phyloP scores from a whole-genome alignment of 1,284 basidiomycete genomes.

The Ceratobasidium sp. region DNA sequence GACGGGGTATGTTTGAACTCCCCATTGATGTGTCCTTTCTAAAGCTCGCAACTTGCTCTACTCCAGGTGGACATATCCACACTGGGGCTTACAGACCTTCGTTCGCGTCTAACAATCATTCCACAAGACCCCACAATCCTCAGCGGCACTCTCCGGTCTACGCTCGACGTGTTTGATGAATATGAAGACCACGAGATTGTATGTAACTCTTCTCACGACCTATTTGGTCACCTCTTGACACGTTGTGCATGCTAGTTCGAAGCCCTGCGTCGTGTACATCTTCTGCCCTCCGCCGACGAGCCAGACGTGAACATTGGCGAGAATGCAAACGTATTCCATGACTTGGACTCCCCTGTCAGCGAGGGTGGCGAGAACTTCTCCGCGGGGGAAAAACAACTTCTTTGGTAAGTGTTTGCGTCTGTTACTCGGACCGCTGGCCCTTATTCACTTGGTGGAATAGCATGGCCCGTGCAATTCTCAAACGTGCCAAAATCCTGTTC shows the following conservation, averaged over 20 bases:
- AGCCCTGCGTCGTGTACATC: slow-evolving; percentile 84
- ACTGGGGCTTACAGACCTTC: slow-evolving; percentile 87
- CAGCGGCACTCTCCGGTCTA: slow-evolving; percentile 83
- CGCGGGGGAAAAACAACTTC: slow-evolving; percentile 83
- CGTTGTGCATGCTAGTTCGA: slow-evolving; percentile 64
- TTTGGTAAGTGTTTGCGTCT: slow-evolving; percentile 53
- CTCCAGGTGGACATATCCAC: slow-evolving; percentile 73
- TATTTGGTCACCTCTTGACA: not conserved
- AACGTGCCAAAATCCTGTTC: slow-evolving; percentile 74
- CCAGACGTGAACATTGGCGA: slow-evolving; percentile 59
- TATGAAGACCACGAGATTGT: slow-evolving; percentile 86
- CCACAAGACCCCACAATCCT: slow-evolving; percentile 94
- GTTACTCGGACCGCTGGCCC: not conserved
- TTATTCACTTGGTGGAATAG: slow-evolving; percentile 45
- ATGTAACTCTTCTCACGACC: slow-evolving; percentile 44
- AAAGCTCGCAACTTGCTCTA: not conserved
- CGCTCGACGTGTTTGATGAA: slow-evolving; percentile 90
- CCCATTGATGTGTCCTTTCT: too few relatives aligned
- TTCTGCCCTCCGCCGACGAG: slow-evolving; percentile 65
- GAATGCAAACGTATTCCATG: slow-evolving; percentile 85
- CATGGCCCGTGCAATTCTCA: slow-evolving; percentile 83
- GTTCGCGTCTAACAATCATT: slow-evolving; percentile 85
- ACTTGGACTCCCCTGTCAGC: slow-evolving; percentile 82
- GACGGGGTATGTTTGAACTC: slow-evolving; percentile 60
- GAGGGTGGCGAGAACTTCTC: slow-evolving; percentile 95